Evolutionary conservation across 164 flowering plant genomes (phyloP), one percentile per base, ranked within the genome.

Genomic region (Sextonia rubra): DNA sequence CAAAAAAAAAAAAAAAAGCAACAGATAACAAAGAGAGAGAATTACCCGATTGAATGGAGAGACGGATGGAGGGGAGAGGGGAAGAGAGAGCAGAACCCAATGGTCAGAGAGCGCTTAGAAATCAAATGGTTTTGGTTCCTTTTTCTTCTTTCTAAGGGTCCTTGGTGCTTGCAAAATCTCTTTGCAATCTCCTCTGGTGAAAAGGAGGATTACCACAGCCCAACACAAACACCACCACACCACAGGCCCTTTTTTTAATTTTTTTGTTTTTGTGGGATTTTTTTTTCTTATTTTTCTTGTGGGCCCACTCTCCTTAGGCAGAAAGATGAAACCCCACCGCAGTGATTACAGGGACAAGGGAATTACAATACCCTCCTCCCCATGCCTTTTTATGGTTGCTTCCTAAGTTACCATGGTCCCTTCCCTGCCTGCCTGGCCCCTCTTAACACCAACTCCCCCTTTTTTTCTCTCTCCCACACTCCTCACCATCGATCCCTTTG

Each of bases 141-240:
- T 15, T 7, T 17, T 17, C 47, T 5, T 30, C 6, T 64, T 20
- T 64, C 4, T 22, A 49, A 66, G 27, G n/a, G 52, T 20, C 32
- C 23, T 11, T 6, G 23, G 49, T 7, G 14, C 49, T 22, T n/a
- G 20, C 3, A 44, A n/a, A 9, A 18, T 26, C 20, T 20, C 3
- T 3, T 3, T 20, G n/a, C 17, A 52, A 52, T 32, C 27, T 26
- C 47, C 27, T 66, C 69, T 11, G 49, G 37, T 66, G 69, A 30
- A 66, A 66, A 66, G n/a, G 69, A 66, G 69, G 69, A 48, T 22
- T 22, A 37, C 69, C 69, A 66, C 49, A 44, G 23, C 48, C 48
- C 26, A 66, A 12, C 47, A 18, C 47, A 29, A 12, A 18, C 52
- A 37, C 44, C 44, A 37, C 44, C 44, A 37, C 44, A 37, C 44